phyloP scores from a whole-genome alignment of 345 rosid genomes.

The Acer saccharum region DNA sequence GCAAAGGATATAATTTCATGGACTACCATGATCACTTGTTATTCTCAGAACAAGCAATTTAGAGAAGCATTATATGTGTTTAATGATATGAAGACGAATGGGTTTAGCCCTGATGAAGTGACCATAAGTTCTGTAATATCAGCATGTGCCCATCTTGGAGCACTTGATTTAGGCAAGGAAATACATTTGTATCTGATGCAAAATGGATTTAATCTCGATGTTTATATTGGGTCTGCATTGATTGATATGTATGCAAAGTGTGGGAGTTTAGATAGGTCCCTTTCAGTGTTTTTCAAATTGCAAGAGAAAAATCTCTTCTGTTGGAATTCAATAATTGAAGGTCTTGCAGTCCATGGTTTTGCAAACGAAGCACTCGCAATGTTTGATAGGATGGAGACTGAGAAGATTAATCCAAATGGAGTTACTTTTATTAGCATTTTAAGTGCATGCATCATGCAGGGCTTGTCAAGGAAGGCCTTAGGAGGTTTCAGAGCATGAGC shows the following conservation, averaged over 20 bases:
- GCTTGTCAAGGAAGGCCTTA: constrained; percentile 68
- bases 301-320: constrained; percentile 69
- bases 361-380: constrained; percentile 59
- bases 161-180: constrained; percentile 59
- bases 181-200: constrained; percentile 60
- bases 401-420: constrained; percentile 56
- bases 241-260: constrained; percentile 92
- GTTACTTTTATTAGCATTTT: constrained; percentile 75
- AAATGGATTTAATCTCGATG: constrained; percentile 62
- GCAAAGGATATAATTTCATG: constrained; percentile 66
- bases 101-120: constrained; percentile 63
- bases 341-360: constrained; percentile 73
- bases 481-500: constrained; percentile 55
- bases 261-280: constrained; percentile 63
- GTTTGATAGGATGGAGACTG: constrained; percentile 63
- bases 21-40: constrained; percentile 82
- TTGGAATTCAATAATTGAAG: constrained; percentile 84
- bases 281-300: constrained; percentile 69
- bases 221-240: constrained; percentile 75
- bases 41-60: constrained; percentile 58
- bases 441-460: constrained; percentile 84
- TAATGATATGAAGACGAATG: constrained; percentile 50
- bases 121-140: constrained; percentile 74
- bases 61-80: constrained; percentile 60
- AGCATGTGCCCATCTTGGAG: constrained; percentile 84